Percentiles rank a stretch among this genome's conserved stretches.
Conservation (phyloP, 1,284 basidiomycete species). For the Sporisorium graminicola region DNA sequence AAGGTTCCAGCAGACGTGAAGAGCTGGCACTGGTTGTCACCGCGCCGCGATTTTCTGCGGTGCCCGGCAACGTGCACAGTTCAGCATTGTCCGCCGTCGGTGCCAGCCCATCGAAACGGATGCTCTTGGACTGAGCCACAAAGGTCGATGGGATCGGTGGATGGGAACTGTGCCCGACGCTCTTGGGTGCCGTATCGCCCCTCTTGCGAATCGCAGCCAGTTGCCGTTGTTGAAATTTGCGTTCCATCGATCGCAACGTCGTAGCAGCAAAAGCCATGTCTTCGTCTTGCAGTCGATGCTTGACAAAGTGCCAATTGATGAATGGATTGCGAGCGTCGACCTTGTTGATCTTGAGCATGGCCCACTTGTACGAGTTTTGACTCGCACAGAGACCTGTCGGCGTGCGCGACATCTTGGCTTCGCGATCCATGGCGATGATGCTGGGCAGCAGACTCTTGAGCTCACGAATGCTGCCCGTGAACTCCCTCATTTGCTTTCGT, state of each 20-base stretch:
- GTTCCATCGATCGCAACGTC: slow-evolving; percentile 54
- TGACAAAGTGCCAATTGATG: slow-evolving; percentile 62
- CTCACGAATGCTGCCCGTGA: slow-evolving; percentile 59
- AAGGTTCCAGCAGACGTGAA: slow-evolving; percentile 22
- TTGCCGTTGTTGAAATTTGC: slow-evolving; percentile 45
- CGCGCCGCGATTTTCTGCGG: background rate
- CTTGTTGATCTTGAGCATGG: slow-evolving; percentile 49
- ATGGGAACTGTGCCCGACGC: background rate
- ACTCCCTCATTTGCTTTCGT: slow-evolving; percentile 49
- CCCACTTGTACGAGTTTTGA: slow-evolving; percentile 47
- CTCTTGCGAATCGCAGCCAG: slow-evolving; percentile 15
- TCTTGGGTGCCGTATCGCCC: background rate
- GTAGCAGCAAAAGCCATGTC: slow-evolving; percentile 58
- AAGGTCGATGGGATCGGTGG: slow-evolving; percentile 37
- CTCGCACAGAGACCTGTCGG: slow-evolving; percentile 30
- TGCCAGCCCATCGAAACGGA: slow-evolving; percentile 25
- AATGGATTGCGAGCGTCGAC: slow-evolving; percentile 65
- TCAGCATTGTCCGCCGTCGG: background rate
- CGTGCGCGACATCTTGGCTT: slow-evolving; percentile 18
- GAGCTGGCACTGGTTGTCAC: background rate
- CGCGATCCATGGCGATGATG: slow-evolving; percentile 55
- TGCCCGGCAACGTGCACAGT: background rate
- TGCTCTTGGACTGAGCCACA: slow-evolving; percentile 5
- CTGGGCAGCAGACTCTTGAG: slow-evolving; percentile 58
- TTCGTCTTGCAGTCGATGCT: slow-evolving; percentile 53